Conservation (phyloP, 805 yeast species). For the Metschnikowia kunwiensis region DNA sequence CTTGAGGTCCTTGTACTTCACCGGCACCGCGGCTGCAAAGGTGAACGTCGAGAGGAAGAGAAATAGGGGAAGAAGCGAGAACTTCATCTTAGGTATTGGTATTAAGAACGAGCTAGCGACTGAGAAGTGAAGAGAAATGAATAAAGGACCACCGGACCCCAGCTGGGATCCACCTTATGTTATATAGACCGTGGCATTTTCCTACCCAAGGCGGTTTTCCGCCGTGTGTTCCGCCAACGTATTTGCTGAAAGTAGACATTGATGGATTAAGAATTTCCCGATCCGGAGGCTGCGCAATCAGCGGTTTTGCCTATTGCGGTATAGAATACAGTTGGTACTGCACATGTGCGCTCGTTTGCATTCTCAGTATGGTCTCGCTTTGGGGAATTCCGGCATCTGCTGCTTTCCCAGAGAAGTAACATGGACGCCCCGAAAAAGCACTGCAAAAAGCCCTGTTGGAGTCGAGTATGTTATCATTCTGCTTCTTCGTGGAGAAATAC, state of each 20-base stretch:
- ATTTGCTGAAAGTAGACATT: background rate
- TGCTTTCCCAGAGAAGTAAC: too few relatives aligned
- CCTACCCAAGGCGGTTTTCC: background rate
- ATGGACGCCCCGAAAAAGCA: too few relatives aligned
- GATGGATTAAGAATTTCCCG: background rate
- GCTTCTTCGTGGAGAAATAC: too few relatives aligned
- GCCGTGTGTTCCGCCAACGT: too few relatives aligned
- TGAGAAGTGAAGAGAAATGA: background rate
- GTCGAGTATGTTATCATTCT: too few relatives aligned
- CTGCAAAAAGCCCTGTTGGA: too few relatives aligned
- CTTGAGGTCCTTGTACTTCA: slow-evolving; percentile 3
- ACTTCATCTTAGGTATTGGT: slow-evolving; percentile 5
- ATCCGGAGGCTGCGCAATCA: background rate
- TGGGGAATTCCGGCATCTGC: too few relatives aligned
- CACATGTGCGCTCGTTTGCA: background rate
- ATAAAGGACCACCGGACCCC: background rate
- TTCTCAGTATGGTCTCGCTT: too few relatives aligned
- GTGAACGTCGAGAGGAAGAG: slow-evolving; percentile 7
- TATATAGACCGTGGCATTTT: background rate
- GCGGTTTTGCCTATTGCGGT: background rate
- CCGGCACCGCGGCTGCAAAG: slow-evolving; percentile 12
- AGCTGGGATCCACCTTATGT: background rate
- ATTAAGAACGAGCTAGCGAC: background rate
- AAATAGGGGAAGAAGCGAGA: slow-evolving; percentile 5
- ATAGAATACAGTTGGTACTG: background rate